A percentile compares a stretch with the other conserved stretches of the same genome.
phyloP scores from a whole-genome alignment of 768 basidiomycete genomes.

The Pleurotus djamor region DNA sequence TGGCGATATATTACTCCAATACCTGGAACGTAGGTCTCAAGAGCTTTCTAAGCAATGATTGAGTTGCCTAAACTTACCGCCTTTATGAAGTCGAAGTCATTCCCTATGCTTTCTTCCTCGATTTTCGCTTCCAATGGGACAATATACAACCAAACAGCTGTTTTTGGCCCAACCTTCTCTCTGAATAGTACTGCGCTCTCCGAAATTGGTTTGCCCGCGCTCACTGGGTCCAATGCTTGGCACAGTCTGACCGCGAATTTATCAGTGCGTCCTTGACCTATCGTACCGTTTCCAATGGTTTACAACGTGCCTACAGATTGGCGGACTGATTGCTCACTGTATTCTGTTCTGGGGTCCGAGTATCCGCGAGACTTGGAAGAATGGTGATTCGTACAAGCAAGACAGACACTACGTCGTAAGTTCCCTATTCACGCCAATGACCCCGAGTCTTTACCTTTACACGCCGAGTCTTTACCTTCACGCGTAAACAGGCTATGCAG shows the following conservation, averaged over 20 bases:
- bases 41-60: background rate
- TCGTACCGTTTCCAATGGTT: background rate
- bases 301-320: conserved; percentile 37
- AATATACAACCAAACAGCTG: conserved; percentile 49
- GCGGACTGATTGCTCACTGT: conserved; percentile 57
- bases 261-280: conserved; percentile 23
- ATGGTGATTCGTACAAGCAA: conserved; percentile 31
- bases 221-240: conserved; percentile 58
- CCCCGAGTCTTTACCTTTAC: background rate
- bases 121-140: conserved; percentile 58
- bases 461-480: background rate
- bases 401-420: conserved; percentile 55
- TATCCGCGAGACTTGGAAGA: conserved; percentile 46
- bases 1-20: conserved; percentile 61
- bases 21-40: conserved; percentile 47
- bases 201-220: conserved; percentile 45
- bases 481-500: conserved; percentile 39
- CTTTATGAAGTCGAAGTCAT: conserved; percentile 38
- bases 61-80: background rate
- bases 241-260: conserved; percentile 44
- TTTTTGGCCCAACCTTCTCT: conserved; percentile 48
- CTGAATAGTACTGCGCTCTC: conserved; percentile 56
- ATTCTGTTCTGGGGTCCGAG: conserved; percentile 58
- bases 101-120: conserved; percentile 61
- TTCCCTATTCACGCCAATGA: background rate